Evolutionary conservation across 331 rosid species (phyloP), one percentile per base, ranked within the genome.

Genomic region (Acacia concinna): DNA sequence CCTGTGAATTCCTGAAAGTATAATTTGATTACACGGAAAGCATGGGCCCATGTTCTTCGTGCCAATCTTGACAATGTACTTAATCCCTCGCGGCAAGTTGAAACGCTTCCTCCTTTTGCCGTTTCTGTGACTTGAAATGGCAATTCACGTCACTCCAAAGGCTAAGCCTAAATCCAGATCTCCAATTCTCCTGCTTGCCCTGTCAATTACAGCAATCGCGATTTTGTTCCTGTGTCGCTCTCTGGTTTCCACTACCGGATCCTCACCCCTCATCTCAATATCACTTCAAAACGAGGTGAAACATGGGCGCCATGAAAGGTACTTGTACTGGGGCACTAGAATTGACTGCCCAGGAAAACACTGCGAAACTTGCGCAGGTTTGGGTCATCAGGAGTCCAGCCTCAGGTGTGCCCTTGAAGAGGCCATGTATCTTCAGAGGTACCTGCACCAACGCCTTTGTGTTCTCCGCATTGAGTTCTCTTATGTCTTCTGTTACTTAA

Each of bases 301-400:
- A 23, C 23, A 12, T 5, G 44, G 37, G 52, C 83, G 82, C 23
- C 83, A 79, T 2, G 90, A 84, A 23, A 90, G 86, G 84, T 96
- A 90, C 67, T 83, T 96, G 43, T 96, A 96, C 63, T 93, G 99
- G 99, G 99, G 98, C 5, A 66, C 32, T 56, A 81, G 91, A 84
- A 88, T 96, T 75, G 99, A 96, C 80, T 96, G 99, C 83, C 99
- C 99, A 0, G 99, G 98, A 7, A 96, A 93, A 69, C 98, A 95
- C 52, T 93, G 99, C 56, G 82, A 85, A 1, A 81, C 94, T 28
- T 91, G 93, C 27, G 98, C 88, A 74, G 98, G 99, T 52, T 86
- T 96, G 78, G 97, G 98, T 56, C 98, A 96, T 83, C 97, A 91
- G 79, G 98, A 96, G 71, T 93, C 99, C 23, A 96, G 99, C 89